A percentile compares a stretch with the other conserved stretches of the same genome.
These are phyloP conservation scores for Polygonum aviculare DNA, from an alignment of 148 eudicot species.

Conservation along the genomic window DNA sequence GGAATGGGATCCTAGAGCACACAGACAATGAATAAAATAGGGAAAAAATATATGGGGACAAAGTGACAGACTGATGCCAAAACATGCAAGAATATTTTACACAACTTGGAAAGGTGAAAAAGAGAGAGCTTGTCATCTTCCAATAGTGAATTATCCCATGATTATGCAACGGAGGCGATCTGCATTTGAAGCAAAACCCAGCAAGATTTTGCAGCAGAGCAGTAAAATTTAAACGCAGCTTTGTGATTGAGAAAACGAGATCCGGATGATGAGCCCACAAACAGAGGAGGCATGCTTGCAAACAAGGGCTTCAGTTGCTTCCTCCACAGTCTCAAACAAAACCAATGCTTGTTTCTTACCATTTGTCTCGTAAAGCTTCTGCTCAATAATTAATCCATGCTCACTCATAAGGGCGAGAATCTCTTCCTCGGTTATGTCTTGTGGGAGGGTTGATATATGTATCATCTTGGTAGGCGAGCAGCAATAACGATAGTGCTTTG, in stretches of 20 bases:
- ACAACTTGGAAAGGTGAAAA: not conserved
- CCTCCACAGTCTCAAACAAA: slow-evolving; percentile 71
- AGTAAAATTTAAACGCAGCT: slow-evolving; percentile 25
- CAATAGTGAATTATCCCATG: not conserved
- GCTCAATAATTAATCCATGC: slow-evolving; percentile 54
- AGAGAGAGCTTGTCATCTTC: not conserved
- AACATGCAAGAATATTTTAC: not conserved
- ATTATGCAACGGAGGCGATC: not conserved
- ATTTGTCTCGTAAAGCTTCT: slow-evolving; percentile 80
- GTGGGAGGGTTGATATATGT: slow-evolving; percentile 77
- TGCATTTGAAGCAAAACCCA: not conserved
- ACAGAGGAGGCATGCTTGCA: slow-evolving; percentile 88
- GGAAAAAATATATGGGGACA: not conserved
- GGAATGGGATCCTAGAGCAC: not conserved
- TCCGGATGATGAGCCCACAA: slow-evolving; percentile 64
- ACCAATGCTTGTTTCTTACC: slow-evolving; percentile 84
- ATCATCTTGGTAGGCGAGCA: slow-evolving; percentile 95
- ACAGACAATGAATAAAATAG: not conserved
- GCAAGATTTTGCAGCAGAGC: not conserved
- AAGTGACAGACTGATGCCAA: slow-evolving; percentile 1
- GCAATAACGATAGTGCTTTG: slow-evolving; percentile 87
- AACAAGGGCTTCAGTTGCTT: slow-evolving; percentile 89
- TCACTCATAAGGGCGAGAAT: slow-evolving; percentile 61
- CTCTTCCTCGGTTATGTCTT: slow-evolving; percentile 75
- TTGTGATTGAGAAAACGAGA: slow-evolving; percentile 84